Percentiles rank a stretch among this genome's conserved stretches.
Evolutionary conservation across 768 basidiomycete species (phyloP).

Genomic region (Leucocoprinus leucothites): DNA sequence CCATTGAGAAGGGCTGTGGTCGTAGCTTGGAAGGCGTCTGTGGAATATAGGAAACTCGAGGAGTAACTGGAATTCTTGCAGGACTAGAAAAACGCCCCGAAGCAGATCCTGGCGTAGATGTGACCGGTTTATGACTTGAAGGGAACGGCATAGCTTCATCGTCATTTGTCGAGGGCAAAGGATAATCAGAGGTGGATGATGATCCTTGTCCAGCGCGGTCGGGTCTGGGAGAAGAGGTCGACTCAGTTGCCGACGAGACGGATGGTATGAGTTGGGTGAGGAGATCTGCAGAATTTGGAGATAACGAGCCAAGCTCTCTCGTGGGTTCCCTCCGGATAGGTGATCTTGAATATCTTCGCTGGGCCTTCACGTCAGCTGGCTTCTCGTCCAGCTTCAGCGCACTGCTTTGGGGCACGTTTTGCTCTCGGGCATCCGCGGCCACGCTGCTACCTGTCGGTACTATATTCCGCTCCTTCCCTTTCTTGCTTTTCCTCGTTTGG

Average conservation of each 20-base stretch:
- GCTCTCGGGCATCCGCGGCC: background rate
- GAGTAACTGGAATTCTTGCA: conserved; percentile 18
- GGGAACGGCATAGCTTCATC: background rate
- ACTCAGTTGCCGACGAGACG: conserved; percentile 7
- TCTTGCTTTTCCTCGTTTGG: conserved; percentile 21
- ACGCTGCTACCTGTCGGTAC: background rate
- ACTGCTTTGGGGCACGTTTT: background rate
- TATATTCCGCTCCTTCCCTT: conserved; percentile 11
- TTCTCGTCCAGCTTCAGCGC: background rate
- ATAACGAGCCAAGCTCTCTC: conserved; percentile 52
- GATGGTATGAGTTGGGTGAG: conserved; percentile 22
- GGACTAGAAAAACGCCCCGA: conserved; percentile 22
- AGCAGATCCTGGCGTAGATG: background rate
- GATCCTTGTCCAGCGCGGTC: background rate
- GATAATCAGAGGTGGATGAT: background rate
- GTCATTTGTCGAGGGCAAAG: background rate
- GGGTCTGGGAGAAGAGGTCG: background rate
- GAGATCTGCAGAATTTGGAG: conserved; percentile 49
- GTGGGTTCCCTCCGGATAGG: conserved; percentile 7
- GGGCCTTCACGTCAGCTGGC: background rate
- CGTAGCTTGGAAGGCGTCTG: conserved; percentile 27
- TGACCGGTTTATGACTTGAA: background rate
- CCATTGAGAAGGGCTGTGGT: conserved; percentile 22
- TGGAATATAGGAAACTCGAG: conserved; percentile 1
- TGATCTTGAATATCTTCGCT: conserved; percentile 6